These are phyloP conservation scores for Auriscalpium vulgare DNA, from an alignment of 768 basidiomycete species.

Conservation along the genomic window DNA sequence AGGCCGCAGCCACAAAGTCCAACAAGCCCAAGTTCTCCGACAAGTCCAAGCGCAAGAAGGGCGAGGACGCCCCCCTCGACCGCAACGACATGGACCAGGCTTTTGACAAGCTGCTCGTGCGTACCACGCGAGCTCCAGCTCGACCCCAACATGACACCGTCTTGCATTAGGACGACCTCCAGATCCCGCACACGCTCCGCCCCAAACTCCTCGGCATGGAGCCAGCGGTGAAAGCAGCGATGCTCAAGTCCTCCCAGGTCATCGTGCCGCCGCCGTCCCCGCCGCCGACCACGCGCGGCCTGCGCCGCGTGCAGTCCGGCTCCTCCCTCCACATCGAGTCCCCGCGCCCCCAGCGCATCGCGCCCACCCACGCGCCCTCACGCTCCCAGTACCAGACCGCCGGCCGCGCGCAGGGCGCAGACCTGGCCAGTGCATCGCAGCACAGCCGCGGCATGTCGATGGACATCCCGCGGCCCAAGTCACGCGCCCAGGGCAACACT, in stretches of 20 bases:
- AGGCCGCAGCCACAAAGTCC: slow-evolving; percentile 20
- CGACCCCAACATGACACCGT: too few species aligned
- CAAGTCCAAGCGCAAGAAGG: slow-evolving; percentile 35
- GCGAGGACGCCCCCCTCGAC: slow-evolving; percentile 18
- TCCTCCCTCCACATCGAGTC: slow-evolving; percentile 56
- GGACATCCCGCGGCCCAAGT: slow-evolving; percentile 44
- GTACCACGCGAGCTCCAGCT: slow-evolving; percentile 17
- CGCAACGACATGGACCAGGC: slow-evolving; percentile 49
- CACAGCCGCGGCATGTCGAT: slow-evolving; percentile 59
- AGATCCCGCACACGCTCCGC: slow-evolving; percentile 72
- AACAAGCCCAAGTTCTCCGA: slow-evolving; percentile 37
- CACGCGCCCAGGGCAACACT: slow-evolving; percentile 44
- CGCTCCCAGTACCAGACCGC: background rate
- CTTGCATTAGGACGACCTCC: slow-evolving; percentile 66
- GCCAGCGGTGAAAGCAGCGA: slow-evolving; percentile 79
- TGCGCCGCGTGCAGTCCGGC: slow-evolving; percentile 67
- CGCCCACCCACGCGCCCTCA: background rate
- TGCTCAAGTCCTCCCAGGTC: slow-evolving; percentile 78
- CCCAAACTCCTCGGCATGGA: slow-evolving; percentile 80
- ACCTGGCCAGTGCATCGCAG: background rate
- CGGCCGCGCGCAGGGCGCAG: background rate
- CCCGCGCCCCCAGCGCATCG: slow-evolving; percentile 24
- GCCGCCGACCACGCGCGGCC: slow-evolving; percentile 43
- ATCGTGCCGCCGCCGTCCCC: slow-evolving; percentile 24
- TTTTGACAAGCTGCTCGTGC: slow-evolving; percentile 76